A percentile compares a stretch with the other conserved stretches of the same genome.
phyloP scores from a whole-genome alignment of 164 flowering plant genomes.

The Berberis vulgaris region DNA sequence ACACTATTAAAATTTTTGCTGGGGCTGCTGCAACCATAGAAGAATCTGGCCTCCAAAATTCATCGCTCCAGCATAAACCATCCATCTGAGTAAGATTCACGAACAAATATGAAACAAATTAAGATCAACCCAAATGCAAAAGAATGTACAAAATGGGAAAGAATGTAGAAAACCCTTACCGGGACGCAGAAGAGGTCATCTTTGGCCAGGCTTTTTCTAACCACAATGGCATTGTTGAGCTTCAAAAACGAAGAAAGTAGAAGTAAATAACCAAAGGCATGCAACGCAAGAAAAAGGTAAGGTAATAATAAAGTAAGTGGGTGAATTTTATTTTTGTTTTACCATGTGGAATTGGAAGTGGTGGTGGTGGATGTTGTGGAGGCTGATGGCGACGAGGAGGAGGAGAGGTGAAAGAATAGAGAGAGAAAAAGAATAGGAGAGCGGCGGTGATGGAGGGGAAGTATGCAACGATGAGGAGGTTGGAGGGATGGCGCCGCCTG shows the following conservation, averaged over 20 bases:
- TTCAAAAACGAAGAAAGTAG: conserved; percentile 1
- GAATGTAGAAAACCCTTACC: conserved; percentile 24
- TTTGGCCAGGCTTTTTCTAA: conserved; percentile 3
- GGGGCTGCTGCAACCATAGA: conserved; percentile 69
- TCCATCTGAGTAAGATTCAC: conserved; percentile 22
- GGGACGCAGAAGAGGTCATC: conserved; percentile 37
- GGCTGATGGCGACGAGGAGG: conserved; percentile 3
- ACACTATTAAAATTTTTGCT: conserved; percentile 43
- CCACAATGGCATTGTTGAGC: conserved; percentile 12
- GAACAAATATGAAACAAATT: conserved; percentile 10
- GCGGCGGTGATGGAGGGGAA: conserved; percentile 24
- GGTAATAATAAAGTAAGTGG: not conserved
- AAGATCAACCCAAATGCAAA: conserved; percentile 2
- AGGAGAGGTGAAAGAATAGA: conserved; percentile 32
- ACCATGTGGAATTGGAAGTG: conserved; percentile 4
- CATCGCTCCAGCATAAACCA: conserved; percentile 33
- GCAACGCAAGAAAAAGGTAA: too few species aligned
- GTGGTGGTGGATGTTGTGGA: not conserved
- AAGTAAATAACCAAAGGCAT: not conserved
- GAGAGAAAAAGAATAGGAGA: conserved; percentile 30
- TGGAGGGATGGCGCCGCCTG: conserved; percentile 12
- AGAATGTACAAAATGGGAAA: too few species aligned
- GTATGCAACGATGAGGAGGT: conserved; percentile 18
- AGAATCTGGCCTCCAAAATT: conserved; percentile 59
- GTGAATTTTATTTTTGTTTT: not conserved